These are phyloP conservation scores for Porpolomopsis calyptriformis DNA, from an alignment of 768 basidiomycete species.

Conservation along the genomic window DNA sequence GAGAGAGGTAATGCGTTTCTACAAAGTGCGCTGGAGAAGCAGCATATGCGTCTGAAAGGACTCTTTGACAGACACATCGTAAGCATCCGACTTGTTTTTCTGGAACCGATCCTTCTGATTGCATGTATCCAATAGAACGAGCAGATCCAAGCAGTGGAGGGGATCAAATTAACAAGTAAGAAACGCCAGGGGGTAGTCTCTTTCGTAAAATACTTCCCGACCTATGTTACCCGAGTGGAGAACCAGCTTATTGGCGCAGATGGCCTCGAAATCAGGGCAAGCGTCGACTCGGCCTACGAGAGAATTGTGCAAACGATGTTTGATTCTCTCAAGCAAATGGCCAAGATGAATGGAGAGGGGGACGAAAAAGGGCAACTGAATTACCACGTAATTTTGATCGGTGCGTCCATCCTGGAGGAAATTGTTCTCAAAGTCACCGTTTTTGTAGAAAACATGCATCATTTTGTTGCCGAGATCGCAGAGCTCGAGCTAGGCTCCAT, in stretches of 20 bases:
- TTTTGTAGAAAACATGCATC: constrained; percentile 85
- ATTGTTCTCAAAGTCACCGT: constrained; percentile 1
- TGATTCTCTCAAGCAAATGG: constrained; percentile 88
- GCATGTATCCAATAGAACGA: constrained; percentile 50
- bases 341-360: constrained; percentile 84
- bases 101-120: not conserved
- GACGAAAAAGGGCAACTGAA: constrained; percentile 97
- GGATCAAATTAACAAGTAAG: constrained; percentile 84
- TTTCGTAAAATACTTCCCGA: constrained; percentile 88
- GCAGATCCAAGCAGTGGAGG: constrained; percentile 80
- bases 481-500: constrained; percentile 58
- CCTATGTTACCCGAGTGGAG: constrained; percentile 78
- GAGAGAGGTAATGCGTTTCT: constrained; percentile 73
- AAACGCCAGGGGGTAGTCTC: constrained; percentile 87
- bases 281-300: constrained; percentile 78
- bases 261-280: constrained; percentile 62
- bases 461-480: constrained; percentile 76
- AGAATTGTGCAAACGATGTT: constrained; percentile 86
- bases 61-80: constrained; percentile 71
- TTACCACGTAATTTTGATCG: constrained; percentile 90
- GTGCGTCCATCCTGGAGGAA: constrained; percentile 34
- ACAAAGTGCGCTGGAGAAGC: constrained; percentile 63
- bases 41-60: constrained; percentile 66
- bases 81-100: constrained; percentile 15
- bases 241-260: constrained; percentile 71